Evolutionary conservation across 176 grass and related monocot species (phyloP), one percentile per base, ranked within the genome.

Genomic region (Lolium multiflorum): DNA sequence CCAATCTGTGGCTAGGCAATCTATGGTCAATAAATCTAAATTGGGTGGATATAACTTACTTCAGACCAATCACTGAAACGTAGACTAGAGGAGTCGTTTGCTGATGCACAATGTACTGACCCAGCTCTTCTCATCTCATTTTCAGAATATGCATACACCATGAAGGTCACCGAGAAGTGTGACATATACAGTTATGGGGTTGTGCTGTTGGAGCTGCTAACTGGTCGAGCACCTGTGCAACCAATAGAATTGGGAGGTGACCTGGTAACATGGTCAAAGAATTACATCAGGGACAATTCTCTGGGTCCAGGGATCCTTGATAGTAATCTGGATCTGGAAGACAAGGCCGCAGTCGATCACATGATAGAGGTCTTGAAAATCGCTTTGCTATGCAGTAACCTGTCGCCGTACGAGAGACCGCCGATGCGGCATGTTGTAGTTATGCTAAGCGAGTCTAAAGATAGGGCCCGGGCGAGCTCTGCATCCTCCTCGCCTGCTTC

Each of bases 131-230:
- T 51, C 74, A n/a, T 88, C 76, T 57, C 24, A 25, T 66, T 28
- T 28, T 28, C 90, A 99, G 97, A 99, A 82, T 99, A 99, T 87
- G 97, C 97, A 54, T 99, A 99, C 84, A 99, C 97, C 50, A 99
- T 99, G 97, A 97, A 99, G 89, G 94, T 99, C 35, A 99, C 94
- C 11, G 97, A 99, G 87, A 99, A 93, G 89, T 85, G 89, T 11
- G 97, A 99, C 55, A 94, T 91, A 84, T 99, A 99, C 81, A 99
- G 97, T 37, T 99, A 99, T 18, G 97, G 97, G 0, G 97, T 97
- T 13, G 94, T 99, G 26, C 87, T 99, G 60, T 39, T 99, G 47
- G 97, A 99, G 78, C 90, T 99, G 82, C 85, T 99, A 73, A 97
- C 97, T n/a, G 94, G 97, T 2, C 91, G 86, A 54, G 86, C 92